Base-by-base conservation (phyloP, 768 basidiomycete species). In the Tylopilus intermedius region DNA sequence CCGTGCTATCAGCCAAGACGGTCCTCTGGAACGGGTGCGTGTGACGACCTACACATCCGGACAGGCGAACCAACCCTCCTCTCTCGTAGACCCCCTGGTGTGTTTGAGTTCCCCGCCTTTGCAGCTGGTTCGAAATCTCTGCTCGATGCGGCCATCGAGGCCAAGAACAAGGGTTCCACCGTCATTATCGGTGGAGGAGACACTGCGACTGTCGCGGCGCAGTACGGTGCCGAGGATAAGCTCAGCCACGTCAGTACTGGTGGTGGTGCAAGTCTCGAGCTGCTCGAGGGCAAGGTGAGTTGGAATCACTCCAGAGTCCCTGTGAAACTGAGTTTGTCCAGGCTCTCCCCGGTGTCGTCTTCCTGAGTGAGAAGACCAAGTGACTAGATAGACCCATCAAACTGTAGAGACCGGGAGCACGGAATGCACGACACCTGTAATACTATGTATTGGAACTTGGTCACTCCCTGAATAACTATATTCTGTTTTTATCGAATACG, bases 101-200 rank as follows among this genome's bases (percentile, higher is more conserved):
- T 99, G 37, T 99, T 99, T 70, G 95, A 99, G 71, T 95, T 96
- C 78, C 83, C 90, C 37, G 82, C 83, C 18, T 99, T 99, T 63
- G 87, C 94, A 0, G 76, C 74, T 33, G 94, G 94, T 39, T 96
- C 94, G 5, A 81, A 83, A 65, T 71, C 84, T 10, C 83, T 96
- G 40, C 83, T 98, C 24, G 83, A 91, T 45, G 92, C 90, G 29
- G 83, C 81, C 63, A 80, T 95, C 62, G 85, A 92, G 62, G 94
- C 94, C 26, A 91, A 92, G 47, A 69, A 83, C 67, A 81, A 83
- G 22, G 94, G 94, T 24, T 77, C 92, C 9, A 89, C 86, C 7
- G 95, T 99, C 57, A 97, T 99, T 62, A 86, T 98, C 51, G 95
- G 95, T 50, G 94, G 93, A 60, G 92, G 92, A 57, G 93, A 94